These are phyloP conservation scores for Arabidopsis arenosa DNA, from an alignment of 345 rosid species.

Conservation along the genomic window DNA sequence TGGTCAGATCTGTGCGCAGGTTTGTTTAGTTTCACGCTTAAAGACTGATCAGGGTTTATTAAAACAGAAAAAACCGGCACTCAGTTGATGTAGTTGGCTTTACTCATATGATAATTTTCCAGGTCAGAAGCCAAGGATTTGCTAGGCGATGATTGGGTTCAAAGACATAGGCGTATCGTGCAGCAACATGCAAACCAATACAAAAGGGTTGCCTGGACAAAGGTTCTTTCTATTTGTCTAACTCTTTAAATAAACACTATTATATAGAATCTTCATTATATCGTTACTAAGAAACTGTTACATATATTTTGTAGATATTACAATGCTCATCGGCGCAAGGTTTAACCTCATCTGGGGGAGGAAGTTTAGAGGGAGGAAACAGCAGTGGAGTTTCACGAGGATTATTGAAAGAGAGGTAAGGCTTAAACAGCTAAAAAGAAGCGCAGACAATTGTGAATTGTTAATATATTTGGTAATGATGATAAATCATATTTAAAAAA, in stretches of 20 bases:
- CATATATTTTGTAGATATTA: constrained; percentile 58
- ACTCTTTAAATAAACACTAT: neutral
- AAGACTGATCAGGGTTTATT: constrained; percentile 7
- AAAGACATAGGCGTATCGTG: constrained; percentile 92
- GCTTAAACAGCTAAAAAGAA: neutral
- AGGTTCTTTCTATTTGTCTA: constrained; percentile 53
- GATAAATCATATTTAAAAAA: neutral
- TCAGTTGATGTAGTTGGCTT: neutral
- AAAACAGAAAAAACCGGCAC: neutral
- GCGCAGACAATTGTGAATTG: neutral
- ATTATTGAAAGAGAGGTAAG: constrained; percentile 85
- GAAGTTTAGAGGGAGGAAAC: constrained; percentile 70
- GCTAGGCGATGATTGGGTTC: constrained; percentile 99
- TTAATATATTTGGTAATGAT: constrained; percentile 4
- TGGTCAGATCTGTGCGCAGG: constrained; percentile 99
- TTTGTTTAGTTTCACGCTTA: constrained; percentile 42
- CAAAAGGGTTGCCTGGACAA: constrained; percentile 92
- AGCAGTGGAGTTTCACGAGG: constrained; percentile 95
- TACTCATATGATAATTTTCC: constrained; percentile 33
- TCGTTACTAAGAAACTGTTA: neutral
- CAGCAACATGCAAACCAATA: constrained; percentile 99
- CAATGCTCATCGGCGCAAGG: constrained; percentile 90
- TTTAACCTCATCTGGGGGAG: constrained; percentile 91
- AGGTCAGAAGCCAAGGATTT: constrained; percentile 99
- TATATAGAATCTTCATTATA: neutral